Base-by-base conservation (phyloP, 805 yeast species). In the Metschnikowia drakensbergensis region DNA sequence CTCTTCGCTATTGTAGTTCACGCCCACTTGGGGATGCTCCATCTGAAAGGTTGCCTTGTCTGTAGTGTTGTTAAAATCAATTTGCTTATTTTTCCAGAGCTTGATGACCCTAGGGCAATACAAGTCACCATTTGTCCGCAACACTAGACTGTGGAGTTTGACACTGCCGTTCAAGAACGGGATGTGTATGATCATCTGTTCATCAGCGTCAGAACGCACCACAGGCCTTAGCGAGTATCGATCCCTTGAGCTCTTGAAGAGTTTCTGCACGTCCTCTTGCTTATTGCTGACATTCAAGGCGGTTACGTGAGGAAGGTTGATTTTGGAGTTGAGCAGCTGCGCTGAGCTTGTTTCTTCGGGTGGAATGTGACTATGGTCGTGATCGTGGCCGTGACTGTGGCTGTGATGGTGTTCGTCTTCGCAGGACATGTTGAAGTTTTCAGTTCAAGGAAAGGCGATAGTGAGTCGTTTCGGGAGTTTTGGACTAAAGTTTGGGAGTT, bases 101-200 rank as follows among this genome's bases (percentile, higher is more conserved):
- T 83, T 80, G 54, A 92, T 75, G 1, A 74, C 72, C 52, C 75
- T 75, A 0, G 97, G 96, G 45, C 96, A 86, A 48, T 78, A 72
- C 25, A 74, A 73, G 38, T 76, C 79, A 1, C 82, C 83, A 47
- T 81, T 73, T 0, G 90, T 77, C 54, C 96, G 75, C 8, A 92
- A 53, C 2, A 86, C 79, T 0, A 92, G 55, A 3, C 96, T 86
- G 61, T 80, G 87, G 32, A 92, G 65, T 61, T 84, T 88, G 36
- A 87, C 89, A 25, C 78, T 69, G 1, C 86, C 86, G 9, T 84
- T 82, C 34, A 69, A 50, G 59, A 92, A 92, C 28, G 97, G 97
- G 28, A 92, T 79, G 46, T 81, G 78, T 30, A 92, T 55, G 30
- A 91, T 77, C 55, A 91, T 54, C 62, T 92, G 97, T 50, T 84